Evolutionary conservation across 2,329 filamentous ascomycete species (phyloP), one percentile per base, ranked within the genome.

Genomic region (Cordyceps fumosorosea): DNA sequence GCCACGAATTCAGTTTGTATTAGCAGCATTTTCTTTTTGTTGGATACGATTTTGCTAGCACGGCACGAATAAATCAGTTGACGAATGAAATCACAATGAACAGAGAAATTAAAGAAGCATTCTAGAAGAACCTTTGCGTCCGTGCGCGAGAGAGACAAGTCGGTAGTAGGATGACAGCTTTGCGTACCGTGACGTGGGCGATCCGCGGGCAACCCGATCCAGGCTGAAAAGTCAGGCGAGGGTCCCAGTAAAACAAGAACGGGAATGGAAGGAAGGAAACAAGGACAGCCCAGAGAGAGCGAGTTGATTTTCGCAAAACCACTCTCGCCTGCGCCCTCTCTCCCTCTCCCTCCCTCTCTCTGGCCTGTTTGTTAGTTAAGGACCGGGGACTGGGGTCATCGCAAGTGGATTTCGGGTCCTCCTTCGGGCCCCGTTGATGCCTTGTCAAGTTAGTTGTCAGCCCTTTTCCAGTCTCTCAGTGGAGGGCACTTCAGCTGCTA

Each of bases 1-100:
- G n/a, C 40, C 20, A 59, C 47, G 56, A 59, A 51, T 58, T 37
- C 32, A 51, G 45, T 58, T 59, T 52, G 32, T 18, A 14, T 52
- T 32, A 7, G 22, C 24, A 32, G 26, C 12, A 16, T 24, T 40
- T 22, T 14, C n/a, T 18, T 3, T 52, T 22, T 11, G 18, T 32
- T 7, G 18, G 6, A 32, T 20, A n/a, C 10, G 29, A 52, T 37
- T n/a, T 52, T 5, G 20, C 11, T 53, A 42, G 48, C 48, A 59
- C 20, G 40, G 37, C 32, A 40, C 45, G n/a, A 52, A 32, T 29
- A 59, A 10, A 32, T 3, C 45, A 58, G 47, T 34, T 18, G 32
- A 51, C 5, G 24, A 32, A 26, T 10, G 8, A 4, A 24, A n/a
- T 16, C 3, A 42, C n/a, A 29, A 22, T 18, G 20, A 57, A 37